Base-by-base conservation (phyloP, 768 basidiomycete species). In the Russula sp. region DNA sequence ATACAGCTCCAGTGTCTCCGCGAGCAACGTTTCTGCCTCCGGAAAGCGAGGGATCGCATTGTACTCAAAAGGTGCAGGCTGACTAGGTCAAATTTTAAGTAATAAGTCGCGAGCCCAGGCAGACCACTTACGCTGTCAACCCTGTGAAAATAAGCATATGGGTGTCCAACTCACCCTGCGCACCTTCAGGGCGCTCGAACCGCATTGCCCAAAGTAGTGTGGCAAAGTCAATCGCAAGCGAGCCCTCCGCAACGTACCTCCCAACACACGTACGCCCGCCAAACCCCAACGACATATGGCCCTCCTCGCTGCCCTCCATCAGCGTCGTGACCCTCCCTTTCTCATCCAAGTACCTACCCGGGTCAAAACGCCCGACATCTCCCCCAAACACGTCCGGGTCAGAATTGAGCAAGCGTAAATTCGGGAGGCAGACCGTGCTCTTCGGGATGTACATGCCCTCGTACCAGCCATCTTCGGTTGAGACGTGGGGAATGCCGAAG, bases 251-350 rank as follows among this genome's bases (percentile, higher is more conserved):
- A 20, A 75, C 57, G 55, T 72, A 63, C 32, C 67, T 65, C 7
- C 76, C 76, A 7, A 70, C 66, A 51, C 76, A 77, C 16, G 75
- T 70, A 62, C 70, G 47, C 63, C 71, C 55, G 35, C 73, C 70
- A 59, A 70, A 75, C 6, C 71, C 71, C 56, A 62, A 72, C 2
- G 68, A 56, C 32, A 61, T 48, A 52, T 73, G 69, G 3, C 70
- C 66, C 61, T 71, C 71, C 27, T 70, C 71, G 35, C 71, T 67
- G 9, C 71, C 72, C 47, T 70, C 69, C 8, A 34, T 44, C 40
- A 7, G 14, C 20, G 18, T 10, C 14, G 8, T 40, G 0, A 60
- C 57, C 6, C 45, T 51, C 18, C 54, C 55, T 22, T 62, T 32
- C 37, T 55, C 62, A 5, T 57, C 34, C n/a, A 57, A 18, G 18